A percentile compares a stretch with the other conserved stretches of the same genome.
phyloP scores from a whole-genome alignment of 202 grass and related monocot species.

The Saccharum hybrid region DNA sequence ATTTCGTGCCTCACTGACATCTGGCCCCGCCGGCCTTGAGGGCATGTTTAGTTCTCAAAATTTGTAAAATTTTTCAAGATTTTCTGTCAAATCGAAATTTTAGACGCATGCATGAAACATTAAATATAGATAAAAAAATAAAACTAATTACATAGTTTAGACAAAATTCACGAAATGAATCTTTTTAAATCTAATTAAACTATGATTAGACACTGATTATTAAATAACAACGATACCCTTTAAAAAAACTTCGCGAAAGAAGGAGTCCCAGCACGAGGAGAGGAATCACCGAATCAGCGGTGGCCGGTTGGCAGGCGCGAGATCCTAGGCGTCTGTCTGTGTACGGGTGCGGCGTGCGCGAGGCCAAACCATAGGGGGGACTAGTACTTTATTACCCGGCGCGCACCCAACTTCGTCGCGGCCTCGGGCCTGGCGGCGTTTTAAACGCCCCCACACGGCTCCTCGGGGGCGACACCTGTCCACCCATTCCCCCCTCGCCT shows the following conservation, averaged over 20 bases:
- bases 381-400: slow-evolving; percentile 44
- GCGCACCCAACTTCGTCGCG: slow-evolving; percentile 45
- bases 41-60: too few relatives aligned
- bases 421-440: slow-evolving; percentile 12
- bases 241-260: too few relatives aligned
- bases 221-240: too few relatives aligned
- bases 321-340: neutral
- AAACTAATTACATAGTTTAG: too few relatives aligned
- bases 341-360: slow-evolving; percentile 43
- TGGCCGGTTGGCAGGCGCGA: neutral
- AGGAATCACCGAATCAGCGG: neutral
- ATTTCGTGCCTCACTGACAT: rapidly evolving
- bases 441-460: slow-evolving; percentile 39
- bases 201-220: too few relatives aligned
- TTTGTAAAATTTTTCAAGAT: too few relatives aligned
- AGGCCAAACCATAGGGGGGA: neutral
- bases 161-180: too few relatives aligned
- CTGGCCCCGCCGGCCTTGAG: neutral
- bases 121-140: too few relatives aligned
- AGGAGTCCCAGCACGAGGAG: neutral
- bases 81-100: too few relatives aligned
- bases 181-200: too few relatives aligned
- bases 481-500: neutral
- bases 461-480: slow-evolving; percentile 52
- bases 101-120: too few relatives aligned